Evolutionary conservation across 2,329 filamentous ascomycete genomes (phyloP).

Genomic region (Pyrenochaeta sp.): DNA sequence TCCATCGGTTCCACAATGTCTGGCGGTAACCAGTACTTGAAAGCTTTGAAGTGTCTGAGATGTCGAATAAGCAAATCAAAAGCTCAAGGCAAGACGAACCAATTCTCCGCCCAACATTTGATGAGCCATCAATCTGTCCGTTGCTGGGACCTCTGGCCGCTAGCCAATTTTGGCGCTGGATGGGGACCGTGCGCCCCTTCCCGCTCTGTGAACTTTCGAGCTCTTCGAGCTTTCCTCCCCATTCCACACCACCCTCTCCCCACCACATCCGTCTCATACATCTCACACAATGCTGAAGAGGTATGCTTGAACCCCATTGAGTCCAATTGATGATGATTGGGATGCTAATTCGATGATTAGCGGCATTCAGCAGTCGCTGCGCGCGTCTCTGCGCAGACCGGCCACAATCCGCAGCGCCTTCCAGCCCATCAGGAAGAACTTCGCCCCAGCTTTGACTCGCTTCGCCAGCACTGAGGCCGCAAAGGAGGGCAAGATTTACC

Average conservation of each 20-base stretch:
- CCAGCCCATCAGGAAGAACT: constrained; percentile 65
- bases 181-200: constrained; percentile 11
- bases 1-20: not conserved
- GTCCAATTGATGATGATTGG: constrained; percentile 50
- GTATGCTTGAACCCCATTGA: constrained; percentile 52
- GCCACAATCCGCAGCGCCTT: constrained; percentile 61
- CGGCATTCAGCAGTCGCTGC: constrained; percentile 72
- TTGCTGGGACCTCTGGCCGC: not conserved
- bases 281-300: constrained; percentile 69
- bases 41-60: too few relatives aligned
- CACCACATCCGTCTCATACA: constrained; percentile 50
- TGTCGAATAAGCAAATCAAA: not conserved
- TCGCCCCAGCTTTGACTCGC: constrained; percentile 67
- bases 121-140: not conserved
- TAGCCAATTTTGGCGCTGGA: constrained; percentile 12
- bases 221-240: constrained; percentile 26
- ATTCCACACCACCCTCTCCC: constrained; percentile 35
- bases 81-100: not conserved
- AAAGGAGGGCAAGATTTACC: constrained; percentile 70
- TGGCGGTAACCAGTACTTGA: not conserved
- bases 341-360: constrained; percentile 58
- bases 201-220: constrained; percentile 14
- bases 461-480: constrained; percentile 68
- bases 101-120: too few relatives aligned
- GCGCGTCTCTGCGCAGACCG: constrained; percentile 67